phyloP scores from a whole-genome alignment of 805 yeast species.

The Sugiyamaella floridensis region DNA sequence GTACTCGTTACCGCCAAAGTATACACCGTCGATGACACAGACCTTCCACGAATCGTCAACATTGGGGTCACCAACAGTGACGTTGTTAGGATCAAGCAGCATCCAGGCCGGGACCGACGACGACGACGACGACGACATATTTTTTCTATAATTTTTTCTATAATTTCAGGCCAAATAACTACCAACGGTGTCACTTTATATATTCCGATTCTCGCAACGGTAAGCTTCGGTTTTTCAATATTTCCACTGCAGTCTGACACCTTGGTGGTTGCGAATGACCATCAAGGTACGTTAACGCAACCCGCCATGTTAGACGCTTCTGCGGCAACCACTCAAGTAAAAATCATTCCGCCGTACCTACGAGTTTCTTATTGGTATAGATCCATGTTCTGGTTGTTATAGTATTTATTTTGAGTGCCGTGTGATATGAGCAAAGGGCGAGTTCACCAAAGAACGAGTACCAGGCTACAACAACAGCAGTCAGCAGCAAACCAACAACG shows the following conservation, averaged over 20 bases:
- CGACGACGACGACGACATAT: background rate
- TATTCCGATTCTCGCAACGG: background rate
- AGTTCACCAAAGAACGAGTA: too few relatives aligned
- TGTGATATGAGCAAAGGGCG: too few relatives aligned
- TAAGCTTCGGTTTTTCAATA: background rate
- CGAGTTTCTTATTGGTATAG: too few relatives aligned
- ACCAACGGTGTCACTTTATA: background rate
- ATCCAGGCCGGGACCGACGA: constrained; percentile 1
- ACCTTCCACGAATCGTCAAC: constrained; percentile 36
- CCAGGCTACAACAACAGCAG: too few relatives aligned
- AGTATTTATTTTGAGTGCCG: too few relatives aligned
- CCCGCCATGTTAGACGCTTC: too few relatives aligned
- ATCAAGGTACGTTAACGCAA: background rate
- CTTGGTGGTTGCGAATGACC: background rate
- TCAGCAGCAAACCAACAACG: too few relatives aligned
- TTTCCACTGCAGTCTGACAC: background rate
- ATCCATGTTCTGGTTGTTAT: too few relatives aligned
- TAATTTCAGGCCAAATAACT: background rate
- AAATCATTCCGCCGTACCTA: too few relatives aligned
- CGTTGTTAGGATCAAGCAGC: constrained; percentile 25
- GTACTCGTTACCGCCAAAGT: constrained; percentile 36
- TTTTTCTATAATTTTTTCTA: too few relatives aligned
- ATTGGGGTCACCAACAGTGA: constrained; percentile 25
- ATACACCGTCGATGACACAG: constrained; percentile 39
- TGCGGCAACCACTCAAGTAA: too few relatives aligned